Conservation (phyloP, 208 protist genomes). For the Trypanosoma avium region DNA sequence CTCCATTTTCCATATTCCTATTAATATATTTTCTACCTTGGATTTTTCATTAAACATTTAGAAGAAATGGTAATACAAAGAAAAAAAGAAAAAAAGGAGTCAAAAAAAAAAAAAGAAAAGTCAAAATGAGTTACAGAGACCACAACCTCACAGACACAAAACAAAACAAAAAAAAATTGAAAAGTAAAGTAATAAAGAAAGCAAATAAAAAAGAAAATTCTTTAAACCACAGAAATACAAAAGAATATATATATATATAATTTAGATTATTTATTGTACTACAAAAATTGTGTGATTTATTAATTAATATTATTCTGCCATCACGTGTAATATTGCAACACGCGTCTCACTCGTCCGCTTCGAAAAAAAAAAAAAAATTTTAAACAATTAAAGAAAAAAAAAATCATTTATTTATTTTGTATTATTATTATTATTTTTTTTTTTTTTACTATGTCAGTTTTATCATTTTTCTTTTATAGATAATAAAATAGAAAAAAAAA, state of each 20-base stretch:
- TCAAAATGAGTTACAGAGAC: background rate
- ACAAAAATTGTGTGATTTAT: no score
- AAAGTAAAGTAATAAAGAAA: background rate
- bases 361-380: background rate
- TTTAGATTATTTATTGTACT: background rate
- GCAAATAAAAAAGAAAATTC: slow-evolving; percentile 7
- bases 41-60: background rate
- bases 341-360: no score
- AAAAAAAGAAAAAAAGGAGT: background rate
- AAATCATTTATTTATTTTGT: background rate
- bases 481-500: no score
- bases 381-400: slow-evolving; percentile 24
- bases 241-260: background rate
- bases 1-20: background rate
- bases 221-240: background rate
- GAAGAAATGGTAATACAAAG: background rate
- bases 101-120: slow-evolving; percentile 4
- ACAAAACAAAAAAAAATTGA: slow-evolving; percentile 1
- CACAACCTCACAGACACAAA: slow-evolving; percentile 23
- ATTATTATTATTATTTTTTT: slow-evolving; percentile 25
- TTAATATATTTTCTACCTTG: background rate
- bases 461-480: slow-evolving; percentile 10
- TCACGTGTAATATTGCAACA: no score
- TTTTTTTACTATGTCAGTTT: slow-evolving; percentile 26
- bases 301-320: no score